Evolutionary conservation across 2,329 filamentous ascomycete species (phyloP).

Genomic region (Colletotrichum sp.): DNA sequence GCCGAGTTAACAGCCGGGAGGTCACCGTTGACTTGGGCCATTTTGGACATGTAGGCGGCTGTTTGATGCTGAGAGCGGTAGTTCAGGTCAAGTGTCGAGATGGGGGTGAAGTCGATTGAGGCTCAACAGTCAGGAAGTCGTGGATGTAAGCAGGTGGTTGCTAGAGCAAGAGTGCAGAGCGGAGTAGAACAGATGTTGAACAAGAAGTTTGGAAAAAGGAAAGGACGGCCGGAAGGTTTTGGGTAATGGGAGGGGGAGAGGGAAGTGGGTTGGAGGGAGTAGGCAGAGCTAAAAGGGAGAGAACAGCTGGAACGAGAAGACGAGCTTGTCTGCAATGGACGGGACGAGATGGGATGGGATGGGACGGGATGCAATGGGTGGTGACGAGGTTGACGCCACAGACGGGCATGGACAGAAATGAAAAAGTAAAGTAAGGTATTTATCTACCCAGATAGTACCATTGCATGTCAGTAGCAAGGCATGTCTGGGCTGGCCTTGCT

Average conservation of each 20-base stretch:
- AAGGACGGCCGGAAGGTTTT: conserved; percentile 4
- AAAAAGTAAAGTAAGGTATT: conserved; percentile 8
- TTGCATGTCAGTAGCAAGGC: neutral
- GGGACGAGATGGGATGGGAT: neutral
- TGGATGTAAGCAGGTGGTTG: neutral
- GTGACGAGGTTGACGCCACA: conserved; percentile 21
- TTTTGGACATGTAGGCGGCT: conserved; percentile 26
- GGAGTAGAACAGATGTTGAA: neutral
- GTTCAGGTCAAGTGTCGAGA: neutral
- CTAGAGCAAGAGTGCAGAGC: neutral
- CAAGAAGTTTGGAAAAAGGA: neutral
- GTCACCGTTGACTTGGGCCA: conserved; percentile 59
- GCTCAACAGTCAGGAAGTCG: neutral
- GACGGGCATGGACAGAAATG: conserved; percentile 14
- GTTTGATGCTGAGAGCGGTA: neutral
- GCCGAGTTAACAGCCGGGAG: conserved; percentile 50
- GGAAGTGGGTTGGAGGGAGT: conserved; percentile 2
- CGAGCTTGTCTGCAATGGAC: conserved; percentile 1
- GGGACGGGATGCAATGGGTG: neutral
- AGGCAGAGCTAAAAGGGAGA: conserved; percentile 11
- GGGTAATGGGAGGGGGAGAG: neutral
- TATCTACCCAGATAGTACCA: conserved; percentile 5
- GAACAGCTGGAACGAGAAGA: conserved; percentile 10
- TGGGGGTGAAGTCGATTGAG: neutral
- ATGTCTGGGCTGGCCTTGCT: neutral